Evolutionary conservation across 2,329 filamentous ascomycete species (phyloP), one percentile per base, ranked within the genome.

Genomic region (Talaromyces marneffei): DNA sequence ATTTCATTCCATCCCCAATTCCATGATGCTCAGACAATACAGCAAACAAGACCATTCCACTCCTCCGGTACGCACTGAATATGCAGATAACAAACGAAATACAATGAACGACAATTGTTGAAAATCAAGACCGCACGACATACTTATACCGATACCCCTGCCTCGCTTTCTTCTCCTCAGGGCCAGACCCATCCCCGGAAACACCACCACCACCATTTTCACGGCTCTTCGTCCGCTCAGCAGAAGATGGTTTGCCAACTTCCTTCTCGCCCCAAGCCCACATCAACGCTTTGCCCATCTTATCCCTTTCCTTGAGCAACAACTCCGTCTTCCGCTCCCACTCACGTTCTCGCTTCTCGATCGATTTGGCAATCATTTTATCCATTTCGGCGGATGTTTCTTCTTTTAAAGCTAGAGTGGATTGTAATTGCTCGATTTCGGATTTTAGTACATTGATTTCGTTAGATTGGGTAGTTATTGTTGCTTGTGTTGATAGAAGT

Each of bases 251-350:
- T 23, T 69, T 64, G 2, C 73, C 73, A 52, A 76, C 58, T 46
- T 78, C 76, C 58, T 75, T 75, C 65, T 78, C 74, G 0, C 75
- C 75, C 74, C 74, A 77, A 2, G 67, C 68, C 69, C 69, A 71
- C 71, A 78, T 69, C 54, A 78, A 67, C 6, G 70, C 74, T 46
- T 74, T 75, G 2, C 70, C 69, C 74, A 78, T 75, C 31, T 69
- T 68, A 27, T 78, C 75, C 9, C 75, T 68, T 42, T 78, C 77
- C 60, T 71, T 73, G 10, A 78, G 71, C 7, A 79, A 64, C 12
- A 76, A 63, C 53, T 78, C 72, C 2, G 77, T 68, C 4, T 77
- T 72, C 0, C 72, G 68, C 61, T 77, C 71, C 77, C 77, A 79
- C 58, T 76, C 75, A 25, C 72, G 71, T 65, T 79, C 77, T 35